phyloP scores from a whole-genome alignment of 306 rosid genomes.

The Acmispon strigosus region DNA sequence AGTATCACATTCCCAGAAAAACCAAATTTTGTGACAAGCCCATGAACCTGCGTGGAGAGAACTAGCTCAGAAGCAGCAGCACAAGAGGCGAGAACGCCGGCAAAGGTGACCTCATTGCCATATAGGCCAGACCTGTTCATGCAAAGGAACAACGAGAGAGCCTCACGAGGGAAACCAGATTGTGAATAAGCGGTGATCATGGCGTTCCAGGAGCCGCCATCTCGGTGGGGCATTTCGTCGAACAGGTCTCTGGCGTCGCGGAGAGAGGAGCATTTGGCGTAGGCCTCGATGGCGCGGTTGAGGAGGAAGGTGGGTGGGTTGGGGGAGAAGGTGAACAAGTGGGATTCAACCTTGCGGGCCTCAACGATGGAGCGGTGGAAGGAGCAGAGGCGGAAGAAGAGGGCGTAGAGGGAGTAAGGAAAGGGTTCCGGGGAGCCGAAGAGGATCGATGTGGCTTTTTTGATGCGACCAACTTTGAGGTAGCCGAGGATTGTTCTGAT shows the following conservation, averaged over 20 bases:
- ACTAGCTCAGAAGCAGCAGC: constrained; percentile 30
- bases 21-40: constrained; percentile 40
- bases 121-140: constrained; percentile 38
- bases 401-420: constrained; percentile 42
- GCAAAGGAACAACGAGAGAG: constrained; percentile 20
- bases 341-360: constrained; percentile 58
- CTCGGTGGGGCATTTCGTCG: constrained; percentile 70
- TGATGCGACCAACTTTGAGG: constrained; percentile 35
- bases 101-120: constrained; percentile 44
- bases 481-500: constrained; percentile 24
- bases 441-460: constrained; percentile 46
- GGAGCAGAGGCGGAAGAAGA: constrained; percentile 56
- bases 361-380: constrained; percentile 34
- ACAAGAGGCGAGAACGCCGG: constrained; percentile 51
- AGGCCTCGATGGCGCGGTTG: constrained; percentile 63
- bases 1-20: constrained; percentile 45
- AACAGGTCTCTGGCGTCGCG: constrained; percentile 57
- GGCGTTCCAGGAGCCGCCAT: constrained; percentile 73
- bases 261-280: constrained; percentile 51
- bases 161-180: constrained; percentile 27
- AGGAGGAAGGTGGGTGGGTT: constrained; percentile 51
- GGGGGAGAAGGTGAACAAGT: constrained; percentile 45
- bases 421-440: constrained; percentile 37
- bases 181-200: constrained; percentile 44
- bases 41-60: constrained; percentile 51